Conservation (phyloP, 495 filamentous ascomycete species). For the Aspergillus nanangensis region DNA sequence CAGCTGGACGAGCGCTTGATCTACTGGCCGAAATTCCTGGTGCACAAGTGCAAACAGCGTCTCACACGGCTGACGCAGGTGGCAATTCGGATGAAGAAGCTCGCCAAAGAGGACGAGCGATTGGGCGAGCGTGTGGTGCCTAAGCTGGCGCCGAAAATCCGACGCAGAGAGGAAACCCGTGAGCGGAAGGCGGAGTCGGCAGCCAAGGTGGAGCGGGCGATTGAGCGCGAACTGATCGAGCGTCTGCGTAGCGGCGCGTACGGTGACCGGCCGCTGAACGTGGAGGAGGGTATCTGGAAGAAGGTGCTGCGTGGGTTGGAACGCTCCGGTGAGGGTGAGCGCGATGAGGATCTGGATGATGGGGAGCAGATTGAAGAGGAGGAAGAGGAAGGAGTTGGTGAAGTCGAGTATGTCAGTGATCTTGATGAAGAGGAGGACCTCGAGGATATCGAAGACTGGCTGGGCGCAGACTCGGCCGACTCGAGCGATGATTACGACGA, state of each 20-base stretch:
- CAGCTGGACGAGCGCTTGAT: constrained; percentile 86
- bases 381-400: constrained; percentile 68
- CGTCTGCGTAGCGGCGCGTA: constrained; percentile 88
- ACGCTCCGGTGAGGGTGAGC: constrained; percentile 72
- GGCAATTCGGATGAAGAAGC: constrained; percentile 72
- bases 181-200: constrained; percentile 92
- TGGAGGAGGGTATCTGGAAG: constrained; percentile 94
- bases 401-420: constrained; percentile 83
- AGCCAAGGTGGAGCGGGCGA: constrained; percentile 91
- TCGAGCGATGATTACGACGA: constrained; percentile 47
- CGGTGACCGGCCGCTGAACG: constrained; percentile 90
- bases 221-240: constrained; percentile 94
- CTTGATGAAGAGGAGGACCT: constrained; percentile 62
- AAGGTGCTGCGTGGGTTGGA: constrained; percentile 90
- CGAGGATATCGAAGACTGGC: constrained; percentile 72
- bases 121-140: constrained; percentile 89
- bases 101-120: constrained; percentile 83
- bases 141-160: constrained; percentile 87
- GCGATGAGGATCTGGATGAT: constrained; percentile 88
- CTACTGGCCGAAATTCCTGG: constrained; percentile 94
- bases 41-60: constrained; percentile 97
- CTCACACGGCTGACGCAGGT: constrained; percentile 93
- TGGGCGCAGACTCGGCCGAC: constrained; percentile 57
- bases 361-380: constrained; percentile 72
- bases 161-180: constrained; percentile 79